A percentile compares a stretch with the other conserved stretches of the same genome.
phyloP scores from a whole-genome alignment of 192 early-diverging fungal species.

The Diversispora epigaea region DNA sequence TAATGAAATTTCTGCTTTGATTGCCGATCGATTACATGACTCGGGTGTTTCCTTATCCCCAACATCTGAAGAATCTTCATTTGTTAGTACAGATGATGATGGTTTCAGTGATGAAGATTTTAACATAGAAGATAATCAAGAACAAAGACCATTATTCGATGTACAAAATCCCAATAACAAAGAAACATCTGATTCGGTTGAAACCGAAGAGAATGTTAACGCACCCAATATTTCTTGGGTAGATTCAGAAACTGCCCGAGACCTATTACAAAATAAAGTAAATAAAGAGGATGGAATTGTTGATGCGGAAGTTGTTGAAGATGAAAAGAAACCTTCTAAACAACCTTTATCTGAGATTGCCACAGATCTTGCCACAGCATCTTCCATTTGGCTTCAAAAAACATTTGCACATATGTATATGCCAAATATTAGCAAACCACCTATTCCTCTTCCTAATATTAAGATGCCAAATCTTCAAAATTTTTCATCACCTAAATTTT shows the following conservation, averaged over 20 bases:
- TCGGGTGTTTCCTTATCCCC: slow-evolving; percentile 29
- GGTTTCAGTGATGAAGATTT: slow-evolving; percentile 34
- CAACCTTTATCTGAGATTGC: slow-evolving; percentile 35
- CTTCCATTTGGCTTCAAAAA: slow-evolving; percentile 47
- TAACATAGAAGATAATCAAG: slow-evolving; percentile 32
- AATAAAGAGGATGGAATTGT: slow-evolving; percentile 29
- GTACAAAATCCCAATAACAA: background rate
- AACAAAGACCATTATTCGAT: slow-evolving; percentile 10
- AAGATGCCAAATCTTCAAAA: slow-evolving; percentile 28
- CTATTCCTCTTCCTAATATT: slow-evolving; percentile 27
- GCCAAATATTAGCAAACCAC: slow-evolving; percentile 31
- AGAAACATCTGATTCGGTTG: background rate
- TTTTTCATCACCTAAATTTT: slow-evolving; percentile 30
- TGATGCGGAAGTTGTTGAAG: slow-evolving; percentile 20
- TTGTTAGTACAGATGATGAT: slow-evolving; percentile 27
- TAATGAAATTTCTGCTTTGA: slow-evolving; percentile 15
- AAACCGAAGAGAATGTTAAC: background rate
- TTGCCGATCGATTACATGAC: slow-evolving; percentile 18
- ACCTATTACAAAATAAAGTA: slow-evolving; percentile 7
- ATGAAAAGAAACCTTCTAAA: slow-evolving; percentile 17
- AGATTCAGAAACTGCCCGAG: slow-evolving; percentile 8
- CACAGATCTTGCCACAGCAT: slow-evolving; percentile 36
- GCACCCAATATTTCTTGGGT: slow-evolving; percentile 27
- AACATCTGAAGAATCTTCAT: slow-evolving; percentile 17
- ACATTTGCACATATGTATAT: slow-evolving; percentile 44